These are phyloP conservation scores for Wickerhamomyces sp. DNA, from an alignment of 1,139 yeast species.

Conservation along the genomic window DNA sequence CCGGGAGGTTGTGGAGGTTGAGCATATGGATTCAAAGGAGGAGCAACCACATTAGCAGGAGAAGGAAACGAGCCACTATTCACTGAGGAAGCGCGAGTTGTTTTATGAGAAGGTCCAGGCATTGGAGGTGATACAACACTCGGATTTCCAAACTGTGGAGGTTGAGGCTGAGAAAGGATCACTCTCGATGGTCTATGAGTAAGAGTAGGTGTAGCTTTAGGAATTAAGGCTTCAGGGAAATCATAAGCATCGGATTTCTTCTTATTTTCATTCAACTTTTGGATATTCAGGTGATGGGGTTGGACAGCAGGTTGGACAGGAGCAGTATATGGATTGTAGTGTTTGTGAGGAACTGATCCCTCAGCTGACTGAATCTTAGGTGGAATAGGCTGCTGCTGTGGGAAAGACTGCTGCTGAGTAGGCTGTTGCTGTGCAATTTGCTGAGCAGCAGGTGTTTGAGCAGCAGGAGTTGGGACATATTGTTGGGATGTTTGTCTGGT, in stretches of 20 bases:
- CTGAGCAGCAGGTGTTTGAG: too few relatives aligned
- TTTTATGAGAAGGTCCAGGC: neutral
- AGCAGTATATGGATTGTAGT: neutral
- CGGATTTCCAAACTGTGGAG: slow-evolving; percentile 1
- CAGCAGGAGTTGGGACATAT: too few relatives aligned
- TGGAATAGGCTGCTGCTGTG: neutral
- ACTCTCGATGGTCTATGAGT: slow-evolving; percentile 31
- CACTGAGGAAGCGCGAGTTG: too few relatives aligned
- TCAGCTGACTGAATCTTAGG: neutral
- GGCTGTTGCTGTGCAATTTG: neutral
- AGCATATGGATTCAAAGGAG: slow-evolving; percentile 14
- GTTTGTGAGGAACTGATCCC: neutral
- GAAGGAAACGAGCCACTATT: neutral
- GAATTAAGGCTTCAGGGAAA: slow-evolving; percentile 61
- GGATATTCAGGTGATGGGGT: slow-evolving; percentile 23
- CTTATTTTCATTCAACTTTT: slow-evolving; percentile 40
- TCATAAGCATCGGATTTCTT: slow-evolving; percentile 74
- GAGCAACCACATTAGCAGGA: neutral
- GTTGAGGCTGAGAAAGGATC: slow-evolving; percentile 2
- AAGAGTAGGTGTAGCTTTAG: slow-evolving; percentile 27
- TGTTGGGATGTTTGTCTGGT: too few relatives aligned
- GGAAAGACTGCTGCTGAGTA: neutral
- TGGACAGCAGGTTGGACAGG: slow-evolving; percentile 3
- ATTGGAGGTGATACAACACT: slow-evolving; percentile 2
- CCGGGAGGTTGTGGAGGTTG: neutral